Evolutionary conservation across 345 rosid species (phyloP).

Genomic region (Eucalyptus pauciflora): DNA sequence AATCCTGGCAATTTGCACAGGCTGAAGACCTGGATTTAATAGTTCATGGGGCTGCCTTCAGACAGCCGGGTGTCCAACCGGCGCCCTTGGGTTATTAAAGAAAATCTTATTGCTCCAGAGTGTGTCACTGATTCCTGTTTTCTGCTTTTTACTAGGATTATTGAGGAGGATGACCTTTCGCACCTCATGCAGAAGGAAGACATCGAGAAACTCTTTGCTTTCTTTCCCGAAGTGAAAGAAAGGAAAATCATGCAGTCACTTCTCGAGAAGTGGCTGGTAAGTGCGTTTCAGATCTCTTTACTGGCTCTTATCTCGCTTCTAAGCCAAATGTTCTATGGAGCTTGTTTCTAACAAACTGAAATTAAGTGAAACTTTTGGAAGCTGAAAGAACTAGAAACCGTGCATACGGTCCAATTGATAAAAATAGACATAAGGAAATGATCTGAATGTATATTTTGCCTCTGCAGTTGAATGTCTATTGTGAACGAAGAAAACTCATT

Average conservation of each 20-base stretch:
- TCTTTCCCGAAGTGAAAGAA: conserved; percentile 31
- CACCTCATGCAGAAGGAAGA: conserved; percentile 38
- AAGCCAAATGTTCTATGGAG: not conserved
- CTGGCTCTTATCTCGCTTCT: not conserved
- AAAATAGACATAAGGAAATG: not conserved
- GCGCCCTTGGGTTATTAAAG: not conserved
- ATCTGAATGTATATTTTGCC: not conserved
- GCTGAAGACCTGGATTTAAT: not conserved
- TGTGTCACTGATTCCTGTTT: not conserved
- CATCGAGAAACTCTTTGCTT: conserved; percentile 25
- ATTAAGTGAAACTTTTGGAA: not conserved
- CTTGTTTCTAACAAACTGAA: not conserved
- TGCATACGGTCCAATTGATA: rapidly evolving
- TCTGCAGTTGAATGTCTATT: conserved; percentile 33
- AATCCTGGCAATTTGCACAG: rapidly evolving
- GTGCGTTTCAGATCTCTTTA: not conserved
- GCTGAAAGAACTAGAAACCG: not conserved
- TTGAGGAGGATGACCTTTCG: conserved; percentile 49
- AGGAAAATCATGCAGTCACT: conserved; percentile 31
- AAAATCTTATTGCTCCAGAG: not conserved
- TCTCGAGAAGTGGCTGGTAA: conserved; percentile 48
- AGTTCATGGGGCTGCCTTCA: not conserved
- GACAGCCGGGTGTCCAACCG: not conserved
- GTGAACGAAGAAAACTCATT: conserved; percentile 35
- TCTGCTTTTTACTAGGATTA: conserved; percentile 9